Percentiles rank a stretch among this genome's conserved stretches.
These are phyloP conservation scores for Starmera quercuum DNA, from an alignment of 805 yeast species.

Conservation along the genomic window DNA sequence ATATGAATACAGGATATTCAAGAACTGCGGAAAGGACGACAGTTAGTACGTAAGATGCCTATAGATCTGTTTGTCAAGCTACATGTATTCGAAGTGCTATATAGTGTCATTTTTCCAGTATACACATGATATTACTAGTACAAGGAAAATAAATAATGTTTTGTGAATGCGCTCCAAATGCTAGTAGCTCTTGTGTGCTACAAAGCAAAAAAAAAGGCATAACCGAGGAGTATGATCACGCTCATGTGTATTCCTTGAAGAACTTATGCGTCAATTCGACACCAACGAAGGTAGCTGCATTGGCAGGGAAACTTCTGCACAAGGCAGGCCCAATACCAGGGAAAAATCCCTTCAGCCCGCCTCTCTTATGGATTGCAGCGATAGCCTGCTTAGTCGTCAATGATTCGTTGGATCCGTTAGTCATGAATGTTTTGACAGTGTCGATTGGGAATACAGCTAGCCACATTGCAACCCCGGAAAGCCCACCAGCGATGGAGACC, in stretches of 20 bases:
- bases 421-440: conserved; percentile 61
- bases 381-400: conserved; percentile 61
- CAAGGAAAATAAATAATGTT: too few species aligned
- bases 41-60: too few species aligned
- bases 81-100: too few species aligned
- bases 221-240: neutral
- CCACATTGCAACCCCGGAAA: conserved; percentile 98
- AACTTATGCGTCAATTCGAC: conserved; percentile 67
- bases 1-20: too few species aligned
- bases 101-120: too few species aligned
- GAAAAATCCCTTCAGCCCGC: conserved; percentile 88
- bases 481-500: conserved; percentile 86
- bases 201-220: neutral
- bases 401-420: conserved; percentile 29
- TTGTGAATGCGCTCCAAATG: neutral
- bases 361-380: conserved; percentile 56
- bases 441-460: conserved; percentile 91
- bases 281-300: conserved; percentile 97
- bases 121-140: too few species aligned
- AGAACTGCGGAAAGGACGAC: too few species aligned
- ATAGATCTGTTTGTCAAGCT: too few species aligned
- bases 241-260: conserved; percentile 24
- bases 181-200: neutral
- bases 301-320: conserved; percentile 93
- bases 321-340: conserved; percentile 97